Evolutionary conservation across 2,329 filamentous ascomycete genomes (phyloP), one percentile per base, ranked within the genome.

Genomic region (Curvularia lunata): DNA sequence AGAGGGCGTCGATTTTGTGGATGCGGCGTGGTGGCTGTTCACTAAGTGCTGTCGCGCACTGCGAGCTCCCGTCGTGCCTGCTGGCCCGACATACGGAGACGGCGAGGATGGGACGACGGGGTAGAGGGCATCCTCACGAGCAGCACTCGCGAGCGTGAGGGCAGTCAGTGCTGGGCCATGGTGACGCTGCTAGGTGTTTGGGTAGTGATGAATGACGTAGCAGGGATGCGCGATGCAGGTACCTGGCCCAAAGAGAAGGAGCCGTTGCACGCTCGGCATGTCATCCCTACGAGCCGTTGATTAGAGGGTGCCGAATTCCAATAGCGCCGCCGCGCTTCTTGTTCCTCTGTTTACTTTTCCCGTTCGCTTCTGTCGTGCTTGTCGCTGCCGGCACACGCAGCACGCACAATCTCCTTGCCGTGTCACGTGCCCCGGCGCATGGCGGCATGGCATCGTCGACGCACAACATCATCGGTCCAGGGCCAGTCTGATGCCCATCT

Each of bases 51-150:
- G 12, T n/a, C 32, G 13, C 16, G 32, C 43, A 21, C 25, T 55
- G 49, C 43, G 30, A 46, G 28, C 16, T 30, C 49, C 37, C 40
- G 50, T 52, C 34, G 38, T 56, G 42, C 52, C 54, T 56, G 49
- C 49, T 37, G 13, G 13, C 32, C 3, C 32, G 5, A 16, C 2
- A 37, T 13, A n/a, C 3, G 32, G 16, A 37, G 32, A 37, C 6
- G 32, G 32, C 16, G 32, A n/a, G 50, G 23, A 43, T 58, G 58
- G 51, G 42, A 56, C 55, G 45, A 41, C 38, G 41, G 46, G 32
- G 30, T 52, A 48, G 12, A 21, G 34, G 49, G 42, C 47, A 37
- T 27, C 13, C 9, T 23, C 34, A 46, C 19, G 13, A 4, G 19
- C 2, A 10, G 12, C 10, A 21, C 4, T 27, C 8, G 8, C 16